Conservation (phyloP, 73 alveolate genomes). For the Paramecium primaurelia region DNA sequence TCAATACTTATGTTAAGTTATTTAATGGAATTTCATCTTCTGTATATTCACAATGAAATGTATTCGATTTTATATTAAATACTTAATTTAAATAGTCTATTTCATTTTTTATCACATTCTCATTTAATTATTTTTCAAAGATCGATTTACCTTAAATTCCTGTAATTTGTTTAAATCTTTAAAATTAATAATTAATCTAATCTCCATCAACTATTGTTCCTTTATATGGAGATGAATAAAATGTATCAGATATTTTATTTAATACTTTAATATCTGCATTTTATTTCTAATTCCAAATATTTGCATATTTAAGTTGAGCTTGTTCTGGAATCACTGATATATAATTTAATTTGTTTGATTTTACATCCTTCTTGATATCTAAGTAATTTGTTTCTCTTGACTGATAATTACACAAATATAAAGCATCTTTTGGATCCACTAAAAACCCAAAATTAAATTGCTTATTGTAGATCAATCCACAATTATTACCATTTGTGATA, state of each 20-base stretch:
- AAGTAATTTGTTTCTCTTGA: slow-evolving; percentile 17
- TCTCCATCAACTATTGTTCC: slow-evolving; percentile 72
- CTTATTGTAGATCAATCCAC: slow-evolving; percentile 31
- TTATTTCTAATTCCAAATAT: slow-evolving; percentile 73
- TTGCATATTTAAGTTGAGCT: slow-evolving; percentile 72
- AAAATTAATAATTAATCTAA: slow-evolving; percentile 42
- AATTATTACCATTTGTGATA: slow-evolving; percentile 54
- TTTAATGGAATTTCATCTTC: slow-evolving; percentile 89
- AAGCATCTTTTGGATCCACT: slow-evolving; percentile 58
- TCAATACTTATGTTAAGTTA: slow-evolving; percentile 59
- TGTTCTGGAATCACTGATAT: slow-evolving; percentile 73
- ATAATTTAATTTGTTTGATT: slow-evolving; percentile 64
- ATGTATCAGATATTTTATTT: slow-evolving; percentile 60
- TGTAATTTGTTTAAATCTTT: slow-evolving; percentile 59
- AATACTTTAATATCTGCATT: slow-evolving; percentile 56
- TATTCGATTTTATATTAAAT: slow-evolving; percentile 33
- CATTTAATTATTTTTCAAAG: neutral
- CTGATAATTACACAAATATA: slow-evolving; percentile 48
- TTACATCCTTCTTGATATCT: slow-evolving; percentile 1
- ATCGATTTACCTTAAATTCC: slow-evolving; percentile 41
- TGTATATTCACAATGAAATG: slow-evolving; percentile 69
- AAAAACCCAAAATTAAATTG: slow-evolving; percentile 32
- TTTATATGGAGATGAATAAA: slow-evolving; percentile 93
- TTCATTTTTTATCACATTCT: neutral
- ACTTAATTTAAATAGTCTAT: slow-evolving; percentile 30